Percentiles rank a stretch among this genome's conserved stretches.
These are phyloP conservation scores for Xylaria longipes DNA, from an alignment of 495 filamentous ascomycete genomes.

Conservation along the genomic window DNA sequence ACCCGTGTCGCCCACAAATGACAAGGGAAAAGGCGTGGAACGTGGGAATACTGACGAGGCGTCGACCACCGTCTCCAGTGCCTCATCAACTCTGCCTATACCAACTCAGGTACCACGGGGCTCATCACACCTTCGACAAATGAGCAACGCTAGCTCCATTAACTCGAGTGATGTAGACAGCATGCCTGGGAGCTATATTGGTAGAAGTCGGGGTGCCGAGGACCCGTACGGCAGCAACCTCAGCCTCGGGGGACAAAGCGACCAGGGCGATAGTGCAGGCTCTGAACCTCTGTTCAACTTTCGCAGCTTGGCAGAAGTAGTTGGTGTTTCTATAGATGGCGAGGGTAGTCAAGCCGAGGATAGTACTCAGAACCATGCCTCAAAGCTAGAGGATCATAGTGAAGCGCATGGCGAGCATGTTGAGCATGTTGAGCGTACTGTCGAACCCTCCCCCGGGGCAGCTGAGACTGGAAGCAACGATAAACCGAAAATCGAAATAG, in stretches of 20 bases:
- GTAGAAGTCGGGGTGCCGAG: slow-evolving; percentile 45
- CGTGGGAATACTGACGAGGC: slow-evolving; percentile 47
- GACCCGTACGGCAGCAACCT: slow-evolving; percentile 54
- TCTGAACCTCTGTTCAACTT: slow-evolving; percentile 91
- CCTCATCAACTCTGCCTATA: slow-evolving; percentile 42
- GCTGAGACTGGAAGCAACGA: slow-evolving; percentile 8
- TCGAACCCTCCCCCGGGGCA: not conserved
- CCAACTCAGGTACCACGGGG: slow-evolving; percentile 50
- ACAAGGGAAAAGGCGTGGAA: slow-evolving; percentile 87
- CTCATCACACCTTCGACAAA: slow-evolving; percentile 75
- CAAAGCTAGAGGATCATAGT: slow-evolving; percentile 29
- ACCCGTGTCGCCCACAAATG: slow-evolving; percentile 34
- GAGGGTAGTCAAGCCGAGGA: slow-evolving; percentile 28
- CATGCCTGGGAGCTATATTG: slow-evolving; percentile 58
- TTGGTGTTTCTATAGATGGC: slow-evolving; percentile 63
- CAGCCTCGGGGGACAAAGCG: slow-evolving; percentile 47
- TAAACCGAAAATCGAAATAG: not conserved
- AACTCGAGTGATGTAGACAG: slow-evolving; percentile 77
- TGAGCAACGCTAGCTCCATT: slow-evolving; percentile 83
- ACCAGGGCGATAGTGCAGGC: slow-evolving; percentile 57
- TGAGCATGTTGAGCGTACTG: slow-evolving; percentile 27
- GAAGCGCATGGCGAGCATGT: slow-evolving; percentile 36
- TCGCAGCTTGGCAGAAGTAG: slow-evolving; percentile 82
- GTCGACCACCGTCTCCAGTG: slow-evolving; percentile 27
- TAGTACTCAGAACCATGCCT: slow-evolving; percentile 16